A percentile compares a stretch with the other conserved stretches of the same genome.
These are phyloP conservation scores for Scleromitrula shiraiana DNA, from an alignment of 2,329 filamentous ascomycete genomes.

Conservation along the genomic window DNA sequence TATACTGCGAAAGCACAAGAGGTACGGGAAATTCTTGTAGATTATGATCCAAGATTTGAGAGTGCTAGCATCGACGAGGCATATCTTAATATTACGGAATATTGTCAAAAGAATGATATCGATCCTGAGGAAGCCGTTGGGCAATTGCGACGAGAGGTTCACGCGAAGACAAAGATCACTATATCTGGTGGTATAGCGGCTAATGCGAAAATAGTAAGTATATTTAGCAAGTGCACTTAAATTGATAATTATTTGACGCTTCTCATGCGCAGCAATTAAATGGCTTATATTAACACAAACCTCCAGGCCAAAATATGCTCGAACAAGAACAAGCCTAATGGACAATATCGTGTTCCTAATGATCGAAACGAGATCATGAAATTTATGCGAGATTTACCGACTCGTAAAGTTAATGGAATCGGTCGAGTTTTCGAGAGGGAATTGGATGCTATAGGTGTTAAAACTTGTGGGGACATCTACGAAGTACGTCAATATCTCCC, in stretches of 20 bases:
- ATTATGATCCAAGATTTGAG: conserved; percentile 89
- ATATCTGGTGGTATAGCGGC: conserved; percentile 91
- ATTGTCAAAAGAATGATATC: conserved; percentile 63
- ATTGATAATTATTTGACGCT: too few relatives aligned
- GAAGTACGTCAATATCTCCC: conserved; percentile 63
- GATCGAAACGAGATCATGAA: conserved; percentile 68
- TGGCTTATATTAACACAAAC: not conserved
- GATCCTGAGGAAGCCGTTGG: conserved; percentile 65
- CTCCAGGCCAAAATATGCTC: conserved; percentile 79
- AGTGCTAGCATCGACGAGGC: conserved; percentile 94
- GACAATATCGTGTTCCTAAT: conserved; percentile 70
- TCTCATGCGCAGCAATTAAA: too few relatives aligned
- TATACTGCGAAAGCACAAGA: conserved; percentile 87
- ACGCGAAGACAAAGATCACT: conserved; percentile 70
- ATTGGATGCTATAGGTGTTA: conserved; percentile 77
- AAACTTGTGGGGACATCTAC: conserved; percentile 84
- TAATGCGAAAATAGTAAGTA: conserved; percentile 63
- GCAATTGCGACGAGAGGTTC: conserved; percentile 69
- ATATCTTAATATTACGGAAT: conserved; percentile 88
- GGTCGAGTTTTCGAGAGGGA: conserved; percentile 90
- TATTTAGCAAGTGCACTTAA: not conserved
- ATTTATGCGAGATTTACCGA: conserved; percentile 78
- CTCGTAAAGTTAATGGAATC: conserved; percentile 90
- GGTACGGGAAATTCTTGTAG: conserved; percentile 69
- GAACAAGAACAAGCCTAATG: conserved; percentile 94